These are phyloP conservation scores for Euphorbia schlechtendalii DNA, from an alignment of 441 rosid species.

Conservation along the genomic window DNA sequence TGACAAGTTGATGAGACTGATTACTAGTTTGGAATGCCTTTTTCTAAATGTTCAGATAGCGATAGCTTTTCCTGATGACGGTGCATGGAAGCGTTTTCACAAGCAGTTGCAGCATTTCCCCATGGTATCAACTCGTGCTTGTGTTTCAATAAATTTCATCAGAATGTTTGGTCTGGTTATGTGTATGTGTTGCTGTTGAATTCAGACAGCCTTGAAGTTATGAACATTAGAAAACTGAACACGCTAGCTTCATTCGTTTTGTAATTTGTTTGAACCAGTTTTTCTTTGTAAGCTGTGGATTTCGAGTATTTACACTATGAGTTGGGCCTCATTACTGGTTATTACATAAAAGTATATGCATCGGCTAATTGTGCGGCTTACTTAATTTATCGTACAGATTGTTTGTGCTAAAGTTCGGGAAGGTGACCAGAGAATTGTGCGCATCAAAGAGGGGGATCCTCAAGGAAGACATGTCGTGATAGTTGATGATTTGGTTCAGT, in stretches of 20 bases:
- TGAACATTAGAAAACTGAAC: not conserved
- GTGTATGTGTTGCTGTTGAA: not conserved
- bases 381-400: conserved; percentile 40
- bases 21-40: too few relatives aligned
- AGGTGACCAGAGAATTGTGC: conserved; percentile 76
- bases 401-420: conserved; percentile 92
- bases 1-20: not conserved
- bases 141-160: too few relatives aligned
- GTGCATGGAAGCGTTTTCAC: conserved; percentile 96
- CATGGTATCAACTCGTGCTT: conserved; percentile 44
- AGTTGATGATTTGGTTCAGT: conserved; percentile 95
- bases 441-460: conserved; percentile 90
- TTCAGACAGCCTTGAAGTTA: not conserved
- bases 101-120: conserved; percentile 96
- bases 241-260: too few relatives aligned
- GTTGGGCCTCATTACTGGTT: too few relatives aligned
- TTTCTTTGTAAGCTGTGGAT: too few relatives aligned
- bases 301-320: too few relatives aligned
- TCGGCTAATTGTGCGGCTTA: conserved; percentile 3
- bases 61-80: conserved; percentile 97
- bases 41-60: conserved; percentile 51
- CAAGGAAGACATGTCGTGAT: conserved; percentile 83
- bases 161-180: not conserved
- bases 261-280: too few relatives aligned
- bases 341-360: conserved; percentile 1